Evolutionary conservation across 23 red algal species (phyloP).

Genomic region (Agarophyton chilense): DNA sequence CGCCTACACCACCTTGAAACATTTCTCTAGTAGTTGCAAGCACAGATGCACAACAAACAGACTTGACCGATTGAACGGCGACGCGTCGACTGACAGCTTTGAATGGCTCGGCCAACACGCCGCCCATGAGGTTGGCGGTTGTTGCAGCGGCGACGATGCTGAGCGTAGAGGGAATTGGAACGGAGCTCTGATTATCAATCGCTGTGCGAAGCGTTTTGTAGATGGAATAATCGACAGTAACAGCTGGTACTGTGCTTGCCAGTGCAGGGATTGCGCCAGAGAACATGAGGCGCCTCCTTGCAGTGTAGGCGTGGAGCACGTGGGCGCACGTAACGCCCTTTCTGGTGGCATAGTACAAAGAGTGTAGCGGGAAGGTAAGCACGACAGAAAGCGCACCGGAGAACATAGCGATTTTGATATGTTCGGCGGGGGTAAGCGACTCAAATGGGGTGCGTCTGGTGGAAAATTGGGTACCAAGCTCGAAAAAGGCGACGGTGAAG

Average conservation of each 20-base stretch:
- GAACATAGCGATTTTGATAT: constrained; percentile 18
- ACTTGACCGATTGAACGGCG: constrained; percentile 28
- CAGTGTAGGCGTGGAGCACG: background rate
- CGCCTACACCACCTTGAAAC: constrained; percentile 24
- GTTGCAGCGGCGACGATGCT: constrained; percentile 42
- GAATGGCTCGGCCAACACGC: constrained; percentile 54
- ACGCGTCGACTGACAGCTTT: constrained; percentile 56
- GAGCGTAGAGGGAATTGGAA: background rate
- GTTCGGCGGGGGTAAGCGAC: background rate
- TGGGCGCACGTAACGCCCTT: constrained; percentile 21
- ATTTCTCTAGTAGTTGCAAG: constrained; percentile 6
- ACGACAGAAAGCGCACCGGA: constrained; percentile 19
- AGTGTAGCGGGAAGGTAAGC: constrained; percentile 35
- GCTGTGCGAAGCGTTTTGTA: constrained; percentile 14
- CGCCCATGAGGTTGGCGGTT: constrained; percentile 27
- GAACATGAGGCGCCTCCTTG: constrained; percentile 5
- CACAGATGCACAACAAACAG: background rate
- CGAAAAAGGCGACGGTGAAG: constrained; percentile 58
- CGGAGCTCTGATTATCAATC: background rate
- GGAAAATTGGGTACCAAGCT: background rate
- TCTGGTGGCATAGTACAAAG: constrained; percentile 48
- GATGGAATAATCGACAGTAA: constrained; percentile 57
- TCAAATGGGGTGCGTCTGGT: background rate
- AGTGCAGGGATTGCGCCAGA: constrained; percentile 57
- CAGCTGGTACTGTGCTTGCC: constrained; percentile 19